Percentiles rank a stretch among this genome's conserved stretches.
These are phyloP conservation scores for Turritis glabra DNA, from an alignment of 345 rosid species.

Conservation along the genomic window DNA sequence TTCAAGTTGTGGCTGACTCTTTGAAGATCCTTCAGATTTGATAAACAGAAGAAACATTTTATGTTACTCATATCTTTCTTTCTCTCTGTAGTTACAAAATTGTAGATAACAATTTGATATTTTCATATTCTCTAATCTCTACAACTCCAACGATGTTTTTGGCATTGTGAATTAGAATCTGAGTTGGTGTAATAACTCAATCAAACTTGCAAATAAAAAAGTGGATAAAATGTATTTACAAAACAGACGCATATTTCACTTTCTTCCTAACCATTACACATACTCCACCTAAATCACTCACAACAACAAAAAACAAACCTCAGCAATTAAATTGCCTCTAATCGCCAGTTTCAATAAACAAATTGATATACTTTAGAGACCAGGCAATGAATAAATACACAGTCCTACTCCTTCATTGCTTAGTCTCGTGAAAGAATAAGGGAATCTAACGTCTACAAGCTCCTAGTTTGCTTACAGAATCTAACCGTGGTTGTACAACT, in stretches of 20 bases:
- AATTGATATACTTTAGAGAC: conserved; percentile 34
- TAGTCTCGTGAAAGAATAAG: conserved; percentile 73
- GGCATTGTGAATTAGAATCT: not conserved
- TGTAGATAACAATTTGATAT: not conserved
- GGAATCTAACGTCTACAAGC: conserved; percentile 41
- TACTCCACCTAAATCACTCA: conserved; percentile 34
- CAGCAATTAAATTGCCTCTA: conserved; percentile 23
- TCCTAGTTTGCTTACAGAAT: conserved; percentile 40
- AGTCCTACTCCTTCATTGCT: conserved; percentile 38
- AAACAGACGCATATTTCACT: conserved; percentile 5
- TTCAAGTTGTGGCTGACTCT: conserved; percentile 78
- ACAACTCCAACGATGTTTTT: conserved; percentile 1
- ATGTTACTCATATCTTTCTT: conserved; percentile 19
- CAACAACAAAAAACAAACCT: conserved; percentile 30
- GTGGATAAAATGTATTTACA: conserved; percentile 36
- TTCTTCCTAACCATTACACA: conserved; percentile 37
- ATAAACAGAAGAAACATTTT: conserved; percentile 37
- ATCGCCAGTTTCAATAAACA: conserved; percentile 32
- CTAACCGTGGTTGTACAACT: conserved; percentile 35
- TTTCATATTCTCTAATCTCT: not conserved
- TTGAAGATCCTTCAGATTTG: conserved; percentile 63
- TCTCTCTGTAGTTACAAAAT: conserved; percentile 11
- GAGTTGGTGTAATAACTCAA: conserved; percentile 7
- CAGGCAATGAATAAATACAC: conserved; percentile 33
- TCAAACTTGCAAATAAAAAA: conserved; percentile 35